Percentiles rank a stretch among this genome's conserved stretches.
Conservation (phyloP, 805 yeast genomes). For the Saccharomyces paradoxus region DNA sequence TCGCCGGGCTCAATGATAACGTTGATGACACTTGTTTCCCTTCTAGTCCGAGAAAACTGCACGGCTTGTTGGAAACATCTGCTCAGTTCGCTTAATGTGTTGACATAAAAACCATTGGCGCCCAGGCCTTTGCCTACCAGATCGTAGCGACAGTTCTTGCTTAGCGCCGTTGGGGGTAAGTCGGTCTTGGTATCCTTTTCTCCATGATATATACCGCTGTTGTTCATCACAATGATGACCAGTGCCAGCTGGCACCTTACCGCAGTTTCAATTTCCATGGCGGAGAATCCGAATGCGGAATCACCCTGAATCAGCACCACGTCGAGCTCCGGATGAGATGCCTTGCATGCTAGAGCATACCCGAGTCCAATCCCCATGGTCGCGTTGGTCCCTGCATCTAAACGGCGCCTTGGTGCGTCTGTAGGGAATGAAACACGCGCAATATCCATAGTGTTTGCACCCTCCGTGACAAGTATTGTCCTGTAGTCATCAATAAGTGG, state of each 20-base stretch:
- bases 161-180: slow-evolving; percentile 53
- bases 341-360: slow-evolving; percentile 57
- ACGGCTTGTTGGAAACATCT: slow-evolving; percentile 33
- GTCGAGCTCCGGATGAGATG: slow-evolving; percentile 34
- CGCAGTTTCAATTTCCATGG: slow-evolving; percentile 65
- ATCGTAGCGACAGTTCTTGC: slow-evolving; percentile 51
- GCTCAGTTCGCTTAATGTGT: slow-evolving; percentile 35
- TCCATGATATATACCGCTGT: slow-evolving; percentile 68
- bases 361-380: slow-evolving; percentile 74
- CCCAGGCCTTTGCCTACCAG: slow-evolving; percentile 48
- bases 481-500: slow-evolving; percentile 32
- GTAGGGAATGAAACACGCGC: slow-evolving; percentile 56
- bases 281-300: slow-evolving; percentile 71
- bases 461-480: slow-evolving; percentile 50
- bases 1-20: slow-evolving; percentile 55
- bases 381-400: slow-evolving; percentile 71
- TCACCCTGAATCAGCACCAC: slow-evolving; percentile 65
- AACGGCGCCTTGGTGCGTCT: slow-evolving; percentile 41
- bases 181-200: slow-evolving; percentile 18
- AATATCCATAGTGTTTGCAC: slow-evolving; percentile 73
- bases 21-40: slow-evolving; percentile 43
- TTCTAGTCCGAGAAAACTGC: slow-evolving; percentile 17
- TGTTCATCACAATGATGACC: slow-evolving; percentile 59
- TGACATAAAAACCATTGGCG: slow-evolving; percentile 43
- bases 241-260: slow-evolving; percentile 47